Conservation (phyloP, 192 early-diverging fungal genomes). For the Linnemannia schmuckeri region DNA sequence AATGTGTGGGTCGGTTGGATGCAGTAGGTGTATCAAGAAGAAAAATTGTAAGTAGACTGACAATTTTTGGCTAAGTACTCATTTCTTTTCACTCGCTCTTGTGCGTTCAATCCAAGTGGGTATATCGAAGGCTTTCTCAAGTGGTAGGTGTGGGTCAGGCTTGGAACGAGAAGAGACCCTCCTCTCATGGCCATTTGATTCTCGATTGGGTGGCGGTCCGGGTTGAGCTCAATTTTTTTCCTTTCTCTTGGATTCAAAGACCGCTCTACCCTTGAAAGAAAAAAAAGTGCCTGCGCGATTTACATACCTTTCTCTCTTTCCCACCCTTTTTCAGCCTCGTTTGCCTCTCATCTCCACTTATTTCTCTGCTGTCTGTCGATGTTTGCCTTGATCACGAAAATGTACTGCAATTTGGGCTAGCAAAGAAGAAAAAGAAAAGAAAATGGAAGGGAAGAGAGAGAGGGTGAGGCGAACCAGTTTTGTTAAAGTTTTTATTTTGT, state of each 20-base stretch:
- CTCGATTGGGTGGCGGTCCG: background rate
- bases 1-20: no score
- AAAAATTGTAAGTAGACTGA: no score
- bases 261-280: background rate
- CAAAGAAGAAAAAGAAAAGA: background rate
- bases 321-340: background rate
- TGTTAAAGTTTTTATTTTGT: constrained; percentile 2
- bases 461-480: background rate
- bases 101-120: no score
- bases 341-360: background rate
- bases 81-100: no score
- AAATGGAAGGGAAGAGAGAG: background rate
- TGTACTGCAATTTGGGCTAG: background rate
- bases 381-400: background rate
- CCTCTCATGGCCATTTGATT: background rate
- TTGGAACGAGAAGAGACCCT: no score
- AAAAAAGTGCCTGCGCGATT: background rate
- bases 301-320: background rate
- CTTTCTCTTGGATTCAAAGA: background rate
- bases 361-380: background rate
- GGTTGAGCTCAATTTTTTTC: background rate
- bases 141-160: no score
- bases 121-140: no score
- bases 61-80: no score
- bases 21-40: no score